These are phyloP conservation scores for Macrolepiota dolichaula DNA, from an alignment of 768 basidiomycete genomes.

Conservation along the genomic window DNA sequence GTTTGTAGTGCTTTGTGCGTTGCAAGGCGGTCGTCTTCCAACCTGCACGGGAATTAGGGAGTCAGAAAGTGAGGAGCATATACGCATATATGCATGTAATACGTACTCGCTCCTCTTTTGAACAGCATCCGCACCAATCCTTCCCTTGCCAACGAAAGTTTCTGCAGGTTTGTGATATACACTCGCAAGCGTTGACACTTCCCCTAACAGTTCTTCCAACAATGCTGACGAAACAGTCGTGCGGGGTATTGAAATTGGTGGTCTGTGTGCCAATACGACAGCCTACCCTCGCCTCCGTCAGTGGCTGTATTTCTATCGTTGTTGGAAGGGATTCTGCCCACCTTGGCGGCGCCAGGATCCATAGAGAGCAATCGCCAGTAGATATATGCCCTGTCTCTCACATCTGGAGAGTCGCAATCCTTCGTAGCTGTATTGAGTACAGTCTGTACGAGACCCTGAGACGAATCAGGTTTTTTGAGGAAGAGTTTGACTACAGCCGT, in stretches of 20 bases:
- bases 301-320: background rate
- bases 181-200: slow-evolving; percentile 86
- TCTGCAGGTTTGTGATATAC: slow-evolving; percentile 97
- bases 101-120: slow-evolving; percentile 62
- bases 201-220: slow-evolving; percentile 87
- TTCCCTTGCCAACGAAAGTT: slow-evolving; percentile 91
- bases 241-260: slow-evolving; percentile 89
- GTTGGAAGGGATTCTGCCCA: slow-evolving; percentile 25
- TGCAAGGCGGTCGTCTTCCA: slow-evolving; percentile 67
- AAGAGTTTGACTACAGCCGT: slow-evolving; percentile 98
- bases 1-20: slow-evolving; percentile 88
- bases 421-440: slow-evolving; percentile 93
- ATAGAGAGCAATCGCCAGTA: slow-evolving; percentile 96
- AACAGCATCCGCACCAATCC: slow-evolving; percentile 80
- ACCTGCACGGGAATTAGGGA: slow-evolving; percentile 27
- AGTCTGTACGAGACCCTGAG: slow-evolving; percentile 90
- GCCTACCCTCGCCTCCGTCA: slow-evolving; percentile 28
- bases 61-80: slow-evolving; percentile 1
- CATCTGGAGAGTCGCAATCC: slow-evolving; percentile 95
- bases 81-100: background rate
- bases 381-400: slow-evolving; percentile 95
- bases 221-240: slow-evolving; percentile 87
- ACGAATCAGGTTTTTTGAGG: slow-evolving; percentile 89
- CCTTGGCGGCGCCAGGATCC: slow-evolving; percentile 95
- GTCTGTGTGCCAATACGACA: slow-evolving; percentile 88